These are phyloP conservation scores for Argentina anserina DNA, from an alignment of 306 rosid species.

Conservation along the genomic window DNA sequence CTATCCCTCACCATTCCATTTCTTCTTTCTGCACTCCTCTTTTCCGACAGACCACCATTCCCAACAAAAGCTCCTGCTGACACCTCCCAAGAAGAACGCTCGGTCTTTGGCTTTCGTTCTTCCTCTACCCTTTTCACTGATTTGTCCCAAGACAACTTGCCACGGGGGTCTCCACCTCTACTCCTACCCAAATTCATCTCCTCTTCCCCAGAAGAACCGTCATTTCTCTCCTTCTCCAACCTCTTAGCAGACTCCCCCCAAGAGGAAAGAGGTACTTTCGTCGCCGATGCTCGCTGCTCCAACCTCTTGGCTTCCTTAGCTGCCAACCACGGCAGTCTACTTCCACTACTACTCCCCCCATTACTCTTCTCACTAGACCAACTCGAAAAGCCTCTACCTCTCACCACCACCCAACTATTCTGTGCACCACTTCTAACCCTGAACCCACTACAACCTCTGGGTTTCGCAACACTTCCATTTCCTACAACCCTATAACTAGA, in stretches of 20 bases:
- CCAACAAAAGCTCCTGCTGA: slow-evolving; percentile 18
- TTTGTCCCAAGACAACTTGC: slow-evolving; percentile 54
- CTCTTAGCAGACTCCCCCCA: slow-evolving; percentile 32
- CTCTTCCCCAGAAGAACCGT: slow-evolving; percentile 31
- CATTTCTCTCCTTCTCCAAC: slow-evolving; percentile 11
- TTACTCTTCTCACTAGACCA: slow-evolving; percentile 23
- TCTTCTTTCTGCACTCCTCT: slow-evolving; percentile 27
- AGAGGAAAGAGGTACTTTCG: slow-evolving; percentile 24
- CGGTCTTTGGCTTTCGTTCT: slow-evolving; percentile 25
- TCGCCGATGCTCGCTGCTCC: slow-evolving; percentile 9
- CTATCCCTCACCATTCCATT: slow-evolving; percentile 31
- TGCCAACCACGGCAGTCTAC: slow-evolving; percentile 69
- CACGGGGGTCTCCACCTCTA: slow-evolving; percentile 30
- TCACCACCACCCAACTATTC: slow-evolving; percentile 17
- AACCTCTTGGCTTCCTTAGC: slow-evolving; percentile 29
- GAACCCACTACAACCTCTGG: slow-evolving; percentile 15
- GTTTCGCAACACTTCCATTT: slow-evolving; percentile 21
- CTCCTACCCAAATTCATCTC: slow-evolving; percentile 25
- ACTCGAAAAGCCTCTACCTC: slow-evolving; percentile 39
- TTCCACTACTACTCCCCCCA: slow-evolving; percentile 24
- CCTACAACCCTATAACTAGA: slow-evolving; percentile 15
- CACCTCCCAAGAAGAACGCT: slow-evolving; percentile 28
- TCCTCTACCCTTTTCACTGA: slow-evolving; percentile 43
- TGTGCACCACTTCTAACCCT: slow-evolving; percentile 35
- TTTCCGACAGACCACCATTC: slow-evolving; percentile 23